Percentiles rank a stretch among this genome's conserved stretches.
These are phyloP conservation scores for Sarocladium strictum DNA, from an alignment of 2,329 filamentous ascomycete species.

Conservation along the genomic window DNA sequence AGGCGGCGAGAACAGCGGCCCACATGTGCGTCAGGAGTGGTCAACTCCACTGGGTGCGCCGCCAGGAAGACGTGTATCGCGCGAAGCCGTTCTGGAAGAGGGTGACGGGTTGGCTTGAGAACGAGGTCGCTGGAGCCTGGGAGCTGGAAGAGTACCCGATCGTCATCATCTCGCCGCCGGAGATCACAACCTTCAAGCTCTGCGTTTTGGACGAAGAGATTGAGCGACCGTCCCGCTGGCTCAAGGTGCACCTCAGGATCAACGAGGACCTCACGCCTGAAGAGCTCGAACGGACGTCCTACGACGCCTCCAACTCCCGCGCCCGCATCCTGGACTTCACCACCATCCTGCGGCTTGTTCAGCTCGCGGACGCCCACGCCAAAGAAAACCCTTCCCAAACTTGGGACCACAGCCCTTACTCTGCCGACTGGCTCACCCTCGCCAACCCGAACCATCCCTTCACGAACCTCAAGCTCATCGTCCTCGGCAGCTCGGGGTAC, in stretches of 20 bases:
- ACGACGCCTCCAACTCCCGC: background rate
- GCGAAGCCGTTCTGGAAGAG: background rate
- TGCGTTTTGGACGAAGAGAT: background rate
- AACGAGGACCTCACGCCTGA: background rate
- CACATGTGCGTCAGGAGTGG: background rate
- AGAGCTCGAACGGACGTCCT: background rate
- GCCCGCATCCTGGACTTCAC: background rate
- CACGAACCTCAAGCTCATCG: background rate
- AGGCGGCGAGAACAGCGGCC: background rate
- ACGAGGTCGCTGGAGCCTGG: background rate
- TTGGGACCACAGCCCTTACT: background rate
- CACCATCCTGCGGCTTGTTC: background rate
- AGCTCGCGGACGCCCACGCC: background rate
- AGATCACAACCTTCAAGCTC: background rate
- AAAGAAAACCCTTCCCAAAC: background rate
- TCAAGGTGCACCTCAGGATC: background rate
- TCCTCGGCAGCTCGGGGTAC: background rate
- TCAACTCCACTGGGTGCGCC: background rate
- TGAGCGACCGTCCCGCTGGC: background rate
- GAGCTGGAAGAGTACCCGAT: background rate
- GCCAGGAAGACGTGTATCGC: background rate
- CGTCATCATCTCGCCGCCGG: background rate
- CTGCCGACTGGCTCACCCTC: background rate
- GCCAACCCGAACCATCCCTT: slow-evolving; percentile 1
- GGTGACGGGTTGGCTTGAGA: background rate